phyloP scores from a whole-genome alignment of 768 basidiomycete genomes.

The Dacryopinax primogenitus region DNA sequence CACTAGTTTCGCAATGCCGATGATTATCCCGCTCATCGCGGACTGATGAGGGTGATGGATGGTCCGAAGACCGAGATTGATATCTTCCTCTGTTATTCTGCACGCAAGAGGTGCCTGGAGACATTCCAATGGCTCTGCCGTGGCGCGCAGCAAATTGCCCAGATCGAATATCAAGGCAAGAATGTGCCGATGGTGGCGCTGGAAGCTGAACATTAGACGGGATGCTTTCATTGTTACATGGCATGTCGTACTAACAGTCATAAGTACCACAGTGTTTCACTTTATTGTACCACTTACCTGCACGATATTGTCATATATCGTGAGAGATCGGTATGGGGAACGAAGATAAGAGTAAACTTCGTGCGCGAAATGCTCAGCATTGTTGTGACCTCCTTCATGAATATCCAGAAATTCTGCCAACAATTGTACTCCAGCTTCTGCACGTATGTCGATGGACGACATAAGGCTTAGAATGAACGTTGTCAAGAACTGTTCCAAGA shows the following conservation, averaged over 20 bases:
- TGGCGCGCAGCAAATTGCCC: no score
- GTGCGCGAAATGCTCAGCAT: conserved; percentile 90
- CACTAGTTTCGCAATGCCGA: no score
- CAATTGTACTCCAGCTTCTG: conserved; percentile 55
- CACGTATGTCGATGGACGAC: conserved; percentile 85
- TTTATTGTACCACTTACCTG: conserved; percentile 44
- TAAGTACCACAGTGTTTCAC: neutral
- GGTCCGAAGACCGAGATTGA: no score
- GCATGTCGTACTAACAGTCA: conserved; percentile 15
- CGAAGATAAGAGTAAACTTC: conserved; percentile 82
- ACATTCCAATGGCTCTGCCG: no score
- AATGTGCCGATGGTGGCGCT: no score
- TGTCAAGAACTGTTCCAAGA: conserved; percentile 56
- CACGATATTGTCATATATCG: conserved; percentile 63
- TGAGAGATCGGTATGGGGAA: conserved; percentile 76
- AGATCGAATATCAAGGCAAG: no score
- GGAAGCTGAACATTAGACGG: no score
- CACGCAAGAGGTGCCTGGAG: no score
- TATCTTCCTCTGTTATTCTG: no score
- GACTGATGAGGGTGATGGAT: no score
- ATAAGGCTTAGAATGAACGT: conserved; percentile 80
- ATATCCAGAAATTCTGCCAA: conserved; percentile 83
- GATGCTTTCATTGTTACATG: no score
- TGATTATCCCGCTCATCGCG: no score
- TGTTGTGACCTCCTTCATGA: conserved; percentile 50